A percentile compares a stretch with the other conserved stretches of the same genome.
Conservation (phyloP, 495 filamentous ascomycete genomes). For the Neurospora pannonica region DNA sequence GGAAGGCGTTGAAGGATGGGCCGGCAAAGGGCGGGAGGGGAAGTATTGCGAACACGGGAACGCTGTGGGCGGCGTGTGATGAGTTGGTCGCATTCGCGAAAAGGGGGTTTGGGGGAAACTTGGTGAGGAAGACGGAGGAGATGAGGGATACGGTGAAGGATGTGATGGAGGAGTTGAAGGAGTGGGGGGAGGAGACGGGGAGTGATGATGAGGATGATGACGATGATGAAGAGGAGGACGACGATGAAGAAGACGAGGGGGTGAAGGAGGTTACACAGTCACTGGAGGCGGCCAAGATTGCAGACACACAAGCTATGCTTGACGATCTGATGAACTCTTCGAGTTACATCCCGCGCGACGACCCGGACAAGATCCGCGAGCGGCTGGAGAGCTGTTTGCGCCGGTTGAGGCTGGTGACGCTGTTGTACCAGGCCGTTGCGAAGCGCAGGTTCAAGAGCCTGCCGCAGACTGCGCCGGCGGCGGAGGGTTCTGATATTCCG, state of each 20-base stretch:
- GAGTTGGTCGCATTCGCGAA: constrained; percentile 47
- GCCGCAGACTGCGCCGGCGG: constrained; percentile 23
- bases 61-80: constrained; percentile 68
- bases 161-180: constrained; percentile 72
- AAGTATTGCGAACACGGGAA: constrained; percentile 49
- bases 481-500: constrained; percentile 14
- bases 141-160: constrained; percentile 67
- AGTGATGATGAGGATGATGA: constrained; percentile 37
- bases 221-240: constrained; percentile 27
- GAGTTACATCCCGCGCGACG: constrained; percentile 42
- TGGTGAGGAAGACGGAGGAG: constrained; percentile 52
- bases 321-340: constrained; percentile 48
- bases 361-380: constrained; percentile 44
- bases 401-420: constrained; percentile 45
- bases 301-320: constrained; percentile 34
- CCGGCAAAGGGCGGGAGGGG: constrained; percentile 12
- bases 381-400: constrained; percentile 47
- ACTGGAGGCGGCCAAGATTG: constrained; percentile 9
- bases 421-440: constrained; percentile 50
- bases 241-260: constrained; percentile 16
- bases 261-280: constrained; percentile 14
- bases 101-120: constrained; percentile 55
- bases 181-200: constrained; percentile 65
- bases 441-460: constrained; percentile 53
- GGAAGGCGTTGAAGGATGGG: constrained; percentile 40